A percentile compares a stretch with the other conserved stretches of the same genome.
phyloP scores from a whole-genome alignment of 768 basidiomycete species.

The Boletus barrowsii region DNA sequence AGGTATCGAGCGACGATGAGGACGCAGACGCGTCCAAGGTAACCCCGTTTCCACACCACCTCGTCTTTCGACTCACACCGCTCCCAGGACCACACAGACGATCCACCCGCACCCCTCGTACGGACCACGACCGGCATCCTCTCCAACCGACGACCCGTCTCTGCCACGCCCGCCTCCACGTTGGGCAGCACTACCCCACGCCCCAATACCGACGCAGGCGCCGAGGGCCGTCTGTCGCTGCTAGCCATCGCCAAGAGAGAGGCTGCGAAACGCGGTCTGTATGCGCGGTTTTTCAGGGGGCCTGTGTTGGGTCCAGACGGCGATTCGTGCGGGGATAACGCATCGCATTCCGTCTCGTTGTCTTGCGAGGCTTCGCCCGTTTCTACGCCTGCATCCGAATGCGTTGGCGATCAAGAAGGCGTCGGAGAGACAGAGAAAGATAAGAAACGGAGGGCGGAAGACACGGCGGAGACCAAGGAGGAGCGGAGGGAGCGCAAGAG shows the following conservation, averaged over 20 bases:
- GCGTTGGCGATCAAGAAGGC: neutral
- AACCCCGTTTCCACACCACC: too few relatives aligned
- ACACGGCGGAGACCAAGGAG: conserved; percentile 12
- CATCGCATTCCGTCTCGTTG: neutral
- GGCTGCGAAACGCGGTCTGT: conserved; percentile 71
- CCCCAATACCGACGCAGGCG: neutral
- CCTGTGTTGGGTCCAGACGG: conserved; percentile 56
- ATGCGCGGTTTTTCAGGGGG: conserved; percentile 80
- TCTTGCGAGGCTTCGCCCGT: neutral
- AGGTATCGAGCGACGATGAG: conserved; percentile 52
- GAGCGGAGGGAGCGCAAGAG: conserved; percentile 23
- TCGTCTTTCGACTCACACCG: too few relatives aligned
- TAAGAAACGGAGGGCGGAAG: conserved; percentile 12
- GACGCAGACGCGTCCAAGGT: conserved; percentile 30
- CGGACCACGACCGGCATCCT: conserved; percentile 75
- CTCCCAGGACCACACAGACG: conserved; percentile 17
- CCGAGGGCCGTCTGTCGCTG: conserved; percentile 40
- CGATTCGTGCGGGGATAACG: neutral
- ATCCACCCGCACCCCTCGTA: conserved; percentile 33
- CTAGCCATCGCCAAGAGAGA: conserved; percentile 71
- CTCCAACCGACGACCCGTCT: conserved; percentile 61
- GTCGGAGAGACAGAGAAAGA: neutral
- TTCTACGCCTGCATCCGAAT: neutral
- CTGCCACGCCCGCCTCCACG: conserved; percentile 45
- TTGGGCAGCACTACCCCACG: conserved; percentile 45